Evolutionary conservation across 352 stramenopile species (phyloP).

Genomic region (Globisporangium iwayamae): DNA sequence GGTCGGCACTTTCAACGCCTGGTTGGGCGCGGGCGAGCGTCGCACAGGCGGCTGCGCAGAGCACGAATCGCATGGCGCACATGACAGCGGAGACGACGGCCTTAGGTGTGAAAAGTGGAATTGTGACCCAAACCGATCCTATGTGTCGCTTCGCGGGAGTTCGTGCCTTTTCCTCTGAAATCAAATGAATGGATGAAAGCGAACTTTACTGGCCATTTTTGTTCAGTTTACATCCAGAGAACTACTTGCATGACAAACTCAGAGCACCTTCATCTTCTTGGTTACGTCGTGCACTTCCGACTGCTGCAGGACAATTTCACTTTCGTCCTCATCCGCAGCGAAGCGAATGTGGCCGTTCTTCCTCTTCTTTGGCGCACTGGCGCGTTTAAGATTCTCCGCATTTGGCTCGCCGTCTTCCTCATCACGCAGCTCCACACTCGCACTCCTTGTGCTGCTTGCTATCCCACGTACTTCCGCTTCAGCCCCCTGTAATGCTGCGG

Average conservation of each 20-base stretch:
- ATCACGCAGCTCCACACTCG: neutral
- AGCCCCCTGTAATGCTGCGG: neutral
- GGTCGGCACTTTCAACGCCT: neutral
- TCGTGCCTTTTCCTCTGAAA: neutral
- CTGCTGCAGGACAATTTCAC: neutral
- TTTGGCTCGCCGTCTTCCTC: neutral
- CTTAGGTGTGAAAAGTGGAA: neutral
- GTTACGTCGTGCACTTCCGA: neutral
- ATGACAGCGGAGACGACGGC: neutral
- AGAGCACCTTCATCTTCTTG: slow-evolving; percentile 7
- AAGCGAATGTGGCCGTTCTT: slow-evolving; percentile 44
- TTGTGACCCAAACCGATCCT: neutral
- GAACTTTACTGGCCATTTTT: neutral
- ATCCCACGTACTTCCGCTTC: too few relatives aligned
- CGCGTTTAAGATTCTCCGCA: neutral
- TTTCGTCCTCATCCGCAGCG: slow-evolving; percentile 18
- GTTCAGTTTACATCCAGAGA: neutral
- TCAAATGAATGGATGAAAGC: neutral
- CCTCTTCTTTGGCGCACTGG: slow-evolving; percentile 13
- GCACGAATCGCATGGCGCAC: neutral
- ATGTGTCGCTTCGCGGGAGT: neutral
- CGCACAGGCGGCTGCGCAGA: neutral
- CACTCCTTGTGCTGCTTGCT: neutral
- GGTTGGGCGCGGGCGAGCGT: neutral
- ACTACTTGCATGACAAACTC: neutral